Conservation (phyloP, 2,329 filamentous ascomycete genomes). For the Celoporthe dispersa region DNA sequence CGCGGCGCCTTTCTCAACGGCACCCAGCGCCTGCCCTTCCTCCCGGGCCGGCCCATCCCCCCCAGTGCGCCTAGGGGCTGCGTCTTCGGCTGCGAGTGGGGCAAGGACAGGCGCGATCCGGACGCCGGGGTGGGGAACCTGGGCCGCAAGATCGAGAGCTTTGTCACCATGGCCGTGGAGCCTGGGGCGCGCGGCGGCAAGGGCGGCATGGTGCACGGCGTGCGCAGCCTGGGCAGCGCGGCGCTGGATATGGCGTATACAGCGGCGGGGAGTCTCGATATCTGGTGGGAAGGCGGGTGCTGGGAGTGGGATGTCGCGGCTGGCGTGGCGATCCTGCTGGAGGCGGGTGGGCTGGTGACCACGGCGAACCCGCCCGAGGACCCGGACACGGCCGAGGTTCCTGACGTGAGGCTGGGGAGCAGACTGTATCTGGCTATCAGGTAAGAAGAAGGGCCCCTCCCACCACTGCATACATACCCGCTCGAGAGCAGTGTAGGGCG, state of each 20-base stretch:
- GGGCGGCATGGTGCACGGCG: constrained; percentile 79
- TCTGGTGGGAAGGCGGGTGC: constrained; percentile 83
- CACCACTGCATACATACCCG: too few relatives aligned
- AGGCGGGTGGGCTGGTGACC: constrained; percentile 75
- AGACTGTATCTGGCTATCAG: constrained; percentile 73
- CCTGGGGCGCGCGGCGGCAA: constrained; percentile 63
- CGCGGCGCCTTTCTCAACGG: constrained; percentile 73
- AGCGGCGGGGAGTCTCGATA: constrained; percentile 76
- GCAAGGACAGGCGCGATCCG: constrained; percentile 71
- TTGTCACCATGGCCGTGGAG: constrained; percentile 75
- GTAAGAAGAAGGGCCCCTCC: constrained; percentile 40
- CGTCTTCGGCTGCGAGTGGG: constrained; percentile 78
- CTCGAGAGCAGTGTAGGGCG: too few relatives aligned
- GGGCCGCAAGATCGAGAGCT: constrained; percentile 73
- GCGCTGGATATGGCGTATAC: constrained; percentile 76
- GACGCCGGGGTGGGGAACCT: constrained; percentile 65
- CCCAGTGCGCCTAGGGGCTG: constrained; percentile 68
- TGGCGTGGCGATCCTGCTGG: constrained; percentile 72
- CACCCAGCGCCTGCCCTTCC: constrained; percentile 64
- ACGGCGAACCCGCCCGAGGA: constrained; percentile 72
- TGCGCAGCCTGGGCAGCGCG: constrained; percentile 73
- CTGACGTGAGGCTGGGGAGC: constrained; percentile 66
- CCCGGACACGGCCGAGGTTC: constrained; percentile 57
- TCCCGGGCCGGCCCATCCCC: constrained; percentile 68
- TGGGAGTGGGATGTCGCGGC: constrained; percentile 86